Evolutionary conservation across 2,329 filamentous ascomycete species (phyloP).

Genomic region (Xylaria sp.): DNA sequence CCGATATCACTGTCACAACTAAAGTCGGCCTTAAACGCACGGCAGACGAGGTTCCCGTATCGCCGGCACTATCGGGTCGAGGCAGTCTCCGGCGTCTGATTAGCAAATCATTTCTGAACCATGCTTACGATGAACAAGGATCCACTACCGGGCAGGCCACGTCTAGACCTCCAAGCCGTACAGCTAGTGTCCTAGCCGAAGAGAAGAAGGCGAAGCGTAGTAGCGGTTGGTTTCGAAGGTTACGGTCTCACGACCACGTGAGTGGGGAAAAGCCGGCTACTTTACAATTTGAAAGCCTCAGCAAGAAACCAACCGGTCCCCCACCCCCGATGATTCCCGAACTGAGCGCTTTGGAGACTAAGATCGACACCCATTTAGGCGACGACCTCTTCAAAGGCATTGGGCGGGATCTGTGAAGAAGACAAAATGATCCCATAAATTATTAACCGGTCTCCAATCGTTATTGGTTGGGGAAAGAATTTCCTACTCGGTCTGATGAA

Average conservation of each 20-base stretch:
- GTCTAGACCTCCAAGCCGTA: constrained; percentile 62
- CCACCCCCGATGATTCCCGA: constrained; percentile 72
- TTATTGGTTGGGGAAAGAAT: not conserved
- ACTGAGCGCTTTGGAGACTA: constrained; percentile 62
- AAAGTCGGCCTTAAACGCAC: constrained; percentile 58
- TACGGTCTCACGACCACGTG: constrained; percentile 55
- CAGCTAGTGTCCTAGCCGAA: constrained; percentile 59
- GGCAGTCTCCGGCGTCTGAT: constrained; percentile 68
- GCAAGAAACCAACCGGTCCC: constrained; percentile 57
- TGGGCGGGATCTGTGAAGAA: constrained; percentile 33
- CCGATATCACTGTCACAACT: constrained; percentile 45
- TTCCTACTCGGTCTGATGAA: constrained; percentile 11
- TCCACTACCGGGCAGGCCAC: constrained; percentile 49
- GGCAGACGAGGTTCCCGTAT: constrained; percentile 62
- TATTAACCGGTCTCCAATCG: not conserved
- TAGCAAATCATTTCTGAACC: constrained; percentile 65
- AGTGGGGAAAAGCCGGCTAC: constrained; percentile 54
- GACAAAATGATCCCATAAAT: constrained; percentile 15
- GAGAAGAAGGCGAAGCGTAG: constrained; percentile 65
- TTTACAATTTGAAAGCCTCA: constrained; percentile 54
- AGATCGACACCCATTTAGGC: constrained; percentile 59
- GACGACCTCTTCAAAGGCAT: constrained; percentile 69
- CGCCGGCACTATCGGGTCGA: constrained; percentile 62
- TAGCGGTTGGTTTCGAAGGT: constrained; percentile 69
- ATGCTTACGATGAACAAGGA: constrained; percentile 59